Evolutionary conservation across 2,329 filamentous ascomycete genomes (phyloP).

Genomic region (Colletotrichum sublineola): DNA sequence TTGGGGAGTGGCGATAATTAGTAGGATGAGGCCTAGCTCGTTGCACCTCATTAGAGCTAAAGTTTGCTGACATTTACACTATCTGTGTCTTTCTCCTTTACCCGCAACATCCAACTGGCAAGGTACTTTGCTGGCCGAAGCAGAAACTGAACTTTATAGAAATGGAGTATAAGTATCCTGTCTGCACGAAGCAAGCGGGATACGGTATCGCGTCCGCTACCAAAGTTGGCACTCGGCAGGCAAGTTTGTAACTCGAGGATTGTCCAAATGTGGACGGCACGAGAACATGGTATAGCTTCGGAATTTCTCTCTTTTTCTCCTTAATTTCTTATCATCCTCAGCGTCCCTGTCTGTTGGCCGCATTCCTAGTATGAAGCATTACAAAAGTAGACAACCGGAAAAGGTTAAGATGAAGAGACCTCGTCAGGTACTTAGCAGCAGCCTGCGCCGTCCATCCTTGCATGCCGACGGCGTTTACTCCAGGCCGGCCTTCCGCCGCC

Average conservation of each 20-base stretch:
- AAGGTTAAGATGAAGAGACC: not conserved
- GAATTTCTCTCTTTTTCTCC: not conserved
- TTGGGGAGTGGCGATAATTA: not conserved
- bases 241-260: not conserved
- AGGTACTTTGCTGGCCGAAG: not conserved
- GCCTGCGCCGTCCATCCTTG: slow-evolving; percentile 28
- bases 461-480: not conserved
- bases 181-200: not conserved
- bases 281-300: not conserved
- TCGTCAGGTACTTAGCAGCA: slow-evolving; percentile 9
- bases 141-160: not conserved
- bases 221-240: no score
- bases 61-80: not conserved
- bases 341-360: not conserved
- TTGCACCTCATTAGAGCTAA: slow-evolving; percentile 1
- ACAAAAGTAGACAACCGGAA: not conserved
- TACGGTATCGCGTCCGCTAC: not conserved
- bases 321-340: not conserved
- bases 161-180: not conserved
- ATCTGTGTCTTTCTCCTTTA: not conserved
- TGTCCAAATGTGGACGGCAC: not conserved
- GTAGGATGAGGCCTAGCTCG: slow-evolving; percentile 16
- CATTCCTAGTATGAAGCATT: not conserved
- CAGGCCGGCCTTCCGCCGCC: not conserved
- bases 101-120: not conserved